These are phyloP conservation scores for Wilhelminamyces savonicus DNA, from an alignment of 805 yeast species.

Conservation along the genomic window DNA sequence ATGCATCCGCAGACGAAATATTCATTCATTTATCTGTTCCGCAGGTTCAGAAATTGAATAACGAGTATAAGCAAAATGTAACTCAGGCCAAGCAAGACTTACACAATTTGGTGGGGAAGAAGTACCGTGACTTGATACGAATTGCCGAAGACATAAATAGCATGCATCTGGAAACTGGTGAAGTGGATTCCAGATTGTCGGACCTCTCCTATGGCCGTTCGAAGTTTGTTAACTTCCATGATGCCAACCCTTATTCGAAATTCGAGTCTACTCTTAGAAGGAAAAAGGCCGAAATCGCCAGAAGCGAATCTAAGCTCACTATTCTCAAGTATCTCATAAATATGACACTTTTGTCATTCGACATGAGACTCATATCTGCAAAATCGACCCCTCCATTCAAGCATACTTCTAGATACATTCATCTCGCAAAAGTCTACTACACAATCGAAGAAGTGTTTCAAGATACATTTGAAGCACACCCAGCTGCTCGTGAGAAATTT, in stretches of 20 bases:
- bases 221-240: slow-evolving; percentile 20
- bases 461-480: slow-evolving; percentile 8
- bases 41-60: slow-evolving; percentile 24
- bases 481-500: slow-evolving; percentile 10
- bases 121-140: slow-evolving; percentile 36
- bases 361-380: slow-evolving; percentile 15
- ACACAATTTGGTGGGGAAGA: slow-evolving; percentile 32
- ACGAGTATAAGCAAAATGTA: slow-evolving; percentile 21
- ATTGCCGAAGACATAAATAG: slow-evolving; percentile 37
- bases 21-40: slow-evolving; percentile 25
- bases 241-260: slow-evolving; percentile 8
- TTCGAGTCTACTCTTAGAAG: slow-evolving; percentile 14
- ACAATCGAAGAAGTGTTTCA: slow-evolving; percentile 20
- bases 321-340: slow-evolving; percentile 24
- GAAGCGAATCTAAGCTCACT: slow-evolving; percentile 13
- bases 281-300: slow-evolving; percentile 11
- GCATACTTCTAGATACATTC: slow-evolving; percentile 21
- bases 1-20: slow-evolving; percentile 27
- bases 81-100: slow-evolving; percentile 23
- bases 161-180: slow-evolving; percentile 18
- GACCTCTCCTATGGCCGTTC: slow-evolving; percentile 26
- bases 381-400: slow-evolving; percentile 7
- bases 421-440: slow-evolving; percentile 28
- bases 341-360: slow-evolving; percentile 22
- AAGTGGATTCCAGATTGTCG: slow-evolving; percentile 19